These are phyloP conservation scores for Cerioporus squamosus DNA, from an alignment of 1,284 basidiomycete genomes.

Conservation along the genomic window DNA sequence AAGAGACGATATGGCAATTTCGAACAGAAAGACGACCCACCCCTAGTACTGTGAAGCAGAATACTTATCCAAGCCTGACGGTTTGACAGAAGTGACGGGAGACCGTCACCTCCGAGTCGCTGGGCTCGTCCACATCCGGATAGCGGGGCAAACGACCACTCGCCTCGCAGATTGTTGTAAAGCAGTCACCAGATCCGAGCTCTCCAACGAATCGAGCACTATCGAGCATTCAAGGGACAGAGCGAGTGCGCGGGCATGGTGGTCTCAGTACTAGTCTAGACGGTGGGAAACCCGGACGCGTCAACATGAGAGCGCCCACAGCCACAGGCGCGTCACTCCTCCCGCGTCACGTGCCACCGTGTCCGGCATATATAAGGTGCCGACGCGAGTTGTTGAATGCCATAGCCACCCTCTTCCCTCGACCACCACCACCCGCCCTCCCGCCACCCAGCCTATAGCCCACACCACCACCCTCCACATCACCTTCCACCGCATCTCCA, in stretches of 20 bases:
- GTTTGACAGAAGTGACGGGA: too few relatives aligned
- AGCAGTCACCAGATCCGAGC: too few relatives aligned
- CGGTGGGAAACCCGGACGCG: background rate
- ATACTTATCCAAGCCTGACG: too few relatives aligned
- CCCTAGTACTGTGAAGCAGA: too few relatives aligned
- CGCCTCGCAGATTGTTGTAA: too few relatives aligned
- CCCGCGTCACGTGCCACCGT: constrained; percentile 28
- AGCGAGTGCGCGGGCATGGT: too few relatives aligned
- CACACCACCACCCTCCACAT: constrained; percentile 3
- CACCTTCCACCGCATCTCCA: constrained; percentile 10
- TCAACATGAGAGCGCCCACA: constrained; percentile 14
- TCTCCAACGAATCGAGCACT: too few relatives aligned
- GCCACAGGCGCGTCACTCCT: constrained; percentile 30
- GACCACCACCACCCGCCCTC: constrained; percentile 22
- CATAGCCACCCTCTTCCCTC: constrained; percentile 22
- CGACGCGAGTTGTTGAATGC: constrained; percentile 30
- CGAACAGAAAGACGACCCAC: background rate
- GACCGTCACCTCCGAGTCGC: too few relatives aligned
- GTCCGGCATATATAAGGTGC: constrained; percentile 28
- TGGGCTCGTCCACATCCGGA: too few relatives aligned
- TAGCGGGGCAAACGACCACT: too few relatives aligned
- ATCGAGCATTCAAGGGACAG: too few relatives aligned
- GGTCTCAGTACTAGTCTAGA: background rate
- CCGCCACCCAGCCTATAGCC: constrained; percentile 11
- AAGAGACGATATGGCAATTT: background rate